phyloP scores from a whole-genome alignment of 1,139 yeast species.

The Keqinozyma sinolaborantium region DNA sequence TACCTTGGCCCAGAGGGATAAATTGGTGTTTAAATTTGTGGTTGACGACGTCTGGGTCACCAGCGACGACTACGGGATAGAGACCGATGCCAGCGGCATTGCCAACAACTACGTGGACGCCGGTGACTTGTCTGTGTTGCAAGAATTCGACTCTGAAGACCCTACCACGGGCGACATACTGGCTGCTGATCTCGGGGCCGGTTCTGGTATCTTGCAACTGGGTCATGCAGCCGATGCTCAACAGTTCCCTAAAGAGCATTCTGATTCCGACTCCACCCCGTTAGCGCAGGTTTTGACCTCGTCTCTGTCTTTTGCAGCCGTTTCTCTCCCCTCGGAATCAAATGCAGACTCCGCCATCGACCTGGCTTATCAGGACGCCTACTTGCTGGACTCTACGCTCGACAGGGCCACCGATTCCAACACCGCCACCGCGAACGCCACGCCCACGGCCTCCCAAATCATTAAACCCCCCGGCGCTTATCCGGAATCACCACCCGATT shows the following conservation, averaged over 20 bases:
- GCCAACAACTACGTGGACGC: slow-evolving; percentile 33
- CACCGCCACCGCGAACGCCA: neutral
- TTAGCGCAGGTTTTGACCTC: slow-evolving; percentile 26
- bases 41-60: slow-evolving; percentile 32
- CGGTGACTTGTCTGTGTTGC: slow-evolving; percentile 18
- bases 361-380: neutral
- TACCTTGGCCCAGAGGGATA: slow-evolving; percentile 17
- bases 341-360: neutral
- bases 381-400: slow-evolving; percentile 7
- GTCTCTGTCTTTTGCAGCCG: slow-evolving; percentile 41
- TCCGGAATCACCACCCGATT: slow-evolving; percentile 6
- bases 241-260: neutral
- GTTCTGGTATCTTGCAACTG: neutral
- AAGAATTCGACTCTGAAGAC: slow-evolving; percentile 13
- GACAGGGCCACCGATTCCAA: slow-evolving; percentile 6
- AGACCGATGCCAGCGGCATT: slow-evolving; percentile 33
- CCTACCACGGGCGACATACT: neutral
- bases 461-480: slow-evolving; percentile 6
- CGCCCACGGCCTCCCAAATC: neutral
- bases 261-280: neutral
- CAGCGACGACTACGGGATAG: slow-evolving; percentile 21
- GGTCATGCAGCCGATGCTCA: neutral
- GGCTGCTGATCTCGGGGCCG: neutral
- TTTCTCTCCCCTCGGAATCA: slow-evolving; percentile 17
- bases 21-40: slow-evolving; percentile 33